Evolutionary conservation across 192 early-diverging fungal genomes (phyloP), one percentile per base, ranked within the genome.

Genomic region (Lobosporangium transversale): DNA sequence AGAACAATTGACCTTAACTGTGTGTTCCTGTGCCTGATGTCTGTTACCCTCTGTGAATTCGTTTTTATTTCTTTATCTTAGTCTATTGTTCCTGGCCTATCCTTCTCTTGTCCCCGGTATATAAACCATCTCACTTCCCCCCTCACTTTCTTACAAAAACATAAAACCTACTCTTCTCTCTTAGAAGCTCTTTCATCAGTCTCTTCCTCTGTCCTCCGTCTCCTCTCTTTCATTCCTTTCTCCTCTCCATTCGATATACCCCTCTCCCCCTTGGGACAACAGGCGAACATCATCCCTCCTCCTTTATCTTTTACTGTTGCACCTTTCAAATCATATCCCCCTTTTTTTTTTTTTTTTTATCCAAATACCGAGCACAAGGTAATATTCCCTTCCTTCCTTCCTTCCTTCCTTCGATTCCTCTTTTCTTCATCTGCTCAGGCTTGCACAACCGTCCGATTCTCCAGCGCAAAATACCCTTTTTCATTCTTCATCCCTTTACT

Each of bases 271-370:
- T n/a, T n/a, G n/a, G n/a, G n/a, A n/a, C n/a, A n/a, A n/a, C n/a
- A n/a, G n/a, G n/a, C n/a, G n/a, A n/a, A n/a, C n/a, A n/a, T n/a
- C n/a, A n/a, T n/a, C n/a, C n/a, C n/a, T n/a, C n/a, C n/a, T n/a
- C 49, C 20, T 3, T 52, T 51, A 1, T n/a, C 18, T 40, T 40
- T 40, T 40, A 7, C 14, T 40, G 7, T 14, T 40, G 37, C 37
- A 40, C 37, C 37, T n/a, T n/a, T n/a, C n/a, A n/a, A n/a, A n/a
- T n/a, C n/a, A 45, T 26, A 70, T 98, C 91, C 79, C 79, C 96
- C 62, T 85, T 58, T 20, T 24, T 14, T 5, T 36, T 20, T 18
- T 40, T 37, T 40, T 5, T 37, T 3, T 2, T 49, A n/a, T n/a
- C n/a, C n/a, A n/a, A n/a, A n/a, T n/a, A n/a, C n/a, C 37, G 15